Evolutionary conservation across 768 basidiomycete species (phyloP).

Genomic region (Psilocybe subaeruginosa): DNA sequence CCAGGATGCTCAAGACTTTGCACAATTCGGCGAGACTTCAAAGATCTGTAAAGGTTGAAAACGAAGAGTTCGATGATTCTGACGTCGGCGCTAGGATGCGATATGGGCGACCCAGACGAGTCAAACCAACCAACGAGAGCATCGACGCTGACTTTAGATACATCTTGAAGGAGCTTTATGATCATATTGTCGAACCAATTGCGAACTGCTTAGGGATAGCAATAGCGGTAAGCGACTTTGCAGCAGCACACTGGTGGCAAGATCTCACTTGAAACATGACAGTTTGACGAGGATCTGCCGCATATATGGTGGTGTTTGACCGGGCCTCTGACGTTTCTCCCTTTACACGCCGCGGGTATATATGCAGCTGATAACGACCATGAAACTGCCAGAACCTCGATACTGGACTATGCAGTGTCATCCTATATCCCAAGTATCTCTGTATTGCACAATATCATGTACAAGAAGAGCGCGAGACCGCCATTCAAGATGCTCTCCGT

Average conservation of each 20-base stretch:
- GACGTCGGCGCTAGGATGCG: neutral
- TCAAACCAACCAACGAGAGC: neutral
- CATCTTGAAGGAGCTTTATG: slow-evolving; percentile 11
- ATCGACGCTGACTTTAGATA: slow-evolving; percentile 3
- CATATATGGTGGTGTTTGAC: slow-evolving; percentile 33
- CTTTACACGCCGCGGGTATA: slow-evolving; percentile 33
- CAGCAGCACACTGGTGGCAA: neutral
- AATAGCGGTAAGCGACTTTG: neutral
- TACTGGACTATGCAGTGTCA: slow-evolving; percentile 20
- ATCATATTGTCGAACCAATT: slow-evolving; percentile 7
- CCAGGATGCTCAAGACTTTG: slow-evolving; percentile 1
- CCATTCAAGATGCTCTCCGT: slow-evolving; percentile 11
- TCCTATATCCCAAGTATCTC: slow-evolving; percentile 21
- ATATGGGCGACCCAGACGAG: slow-evolving; percentile 15
- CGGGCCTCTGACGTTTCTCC: slow-evolving; percentile 28
- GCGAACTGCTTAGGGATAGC: neutral
- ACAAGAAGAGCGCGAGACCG: slow-evolving; percentile 2
- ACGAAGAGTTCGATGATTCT: neutral
- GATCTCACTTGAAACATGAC: neutral
- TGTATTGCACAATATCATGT: slow-evolving; percentile 11
- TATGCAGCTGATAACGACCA: slow-evolving; percentile 20
- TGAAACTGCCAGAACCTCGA: neutral
- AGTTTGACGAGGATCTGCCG: slow-evolving; percentile 23
- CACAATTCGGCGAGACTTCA: slow-evolving; percentile 3
- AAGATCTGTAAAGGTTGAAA: neutral